Base-by-base conservation (phyloP, 192 early-diverging fungal genomes). In the Podila verticillata region DNA sequence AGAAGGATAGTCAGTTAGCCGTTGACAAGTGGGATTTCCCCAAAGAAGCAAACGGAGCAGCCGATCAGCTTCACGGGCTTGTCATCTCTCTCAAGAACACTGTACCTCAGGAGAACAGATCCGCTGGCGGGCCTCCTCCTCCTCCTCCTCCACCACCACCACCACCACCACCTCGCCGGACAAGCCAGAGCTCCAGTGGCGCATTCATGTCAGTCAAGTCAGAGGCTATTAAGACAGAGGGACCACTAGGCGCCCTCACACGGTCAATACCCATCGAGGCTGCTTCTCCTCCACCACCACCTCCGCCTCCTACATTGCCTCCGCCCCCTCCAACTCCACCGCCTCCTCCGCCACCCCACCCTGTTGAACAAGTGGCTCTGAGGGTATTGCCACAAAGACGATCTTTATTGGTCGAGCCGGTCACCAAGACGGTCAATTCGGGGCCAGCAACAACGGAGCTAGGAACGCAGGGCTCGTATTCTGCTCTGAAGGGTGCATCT, bases 301-400 rank as follows among this genome's bases (percentile, higher is more conserved):
- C 68, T 22, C 66, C 67, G 1, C 67, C 74, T 39, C 62, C 51
- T 15, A 28, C 61, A 30, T 30, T 57, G 20, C 64, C 72, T 30
- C 64, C 72, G 5, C 34, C 59, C 24, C 47, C 74, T 36, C 68
- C 63, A 39, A 48, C 65, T 35, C 24, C 65, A 0, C 65, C 72
- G 15, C 72, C 72, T 28, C 63, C 63, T 60, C 34, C 60, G 13
- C 66, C 71, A 6, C 8, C 57, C 5, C 44, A 63, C n/a, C 19
- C 70, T 8, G 39, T 56, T 26, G n/a, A 39, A 7, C 39, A 35
- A 28, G 20, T 20, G 7, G 9, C 39, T 48, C n/a, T 19, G 13
- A 22, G 6, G 6, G 31, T 20, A 10, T 6, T 63, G 31, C 31
- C 44, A 49, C 22, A 26, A 20, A 29, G 5, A n/a, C 17, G 4